Evolutionary conservation across 2,329 filamentous ascomycete genomes (phyloP), one percentile per base, ranked within the genome.

Genomic region (Aureobasidium pullulans): DNA sequence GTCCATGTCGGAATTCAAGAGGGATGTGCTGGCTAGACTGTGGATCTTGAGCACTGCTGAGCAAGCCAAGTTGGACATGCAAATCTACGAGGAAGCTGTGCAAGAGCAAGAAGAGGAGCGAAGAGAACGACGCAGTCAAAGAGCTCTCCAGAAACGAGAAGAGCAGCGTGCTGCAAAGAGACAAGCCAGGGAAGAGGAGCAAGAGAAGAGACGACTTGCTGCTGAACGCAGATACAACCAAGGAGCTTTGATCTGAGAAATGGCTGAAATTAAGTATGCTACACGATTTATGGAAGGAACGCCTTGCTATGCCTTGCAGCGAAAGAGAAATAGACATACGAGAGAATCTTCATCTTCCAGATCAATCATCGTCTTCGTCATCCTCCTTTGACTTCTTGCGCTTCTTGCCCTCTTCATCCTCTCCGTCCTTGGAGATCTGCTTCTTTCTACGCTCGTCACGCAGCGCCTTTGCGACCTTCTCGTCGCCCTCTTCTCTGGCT

Each of bases 401-500:
- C 28, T 47, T 48, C 29, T 53, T 42, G 11, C 71, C 69, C 23
- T 76, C 73, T 6, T 75, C 69, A 11, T 73, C 67, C 19, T 71
- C 70, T 32, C 71, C 67, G 40, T 73, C 70, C 19, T 65, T 64
- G 34, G 62, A 65, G 59, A 70, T 68, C 64, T 69, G 68, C 61
- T 73, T 73, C 56, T 75, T 69, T 36, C 71, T 70, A 28, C 79
- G 66, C 32, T 82, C 77, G 40, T 82, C 74, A 62, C 75, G 76
- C 62, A 84, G 66, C 6, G 78, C 81, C 62, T 81, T 73, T 2
- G 75, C 77, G 19, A 84, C 80, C 59, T 72, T 75, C 63, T 87
- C 81, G 66, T 87, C 61, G 11, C 67, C 64, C 15, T 66, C 66
- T n/a, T 71, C 83, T n/a, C 82, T 82, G 11, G 84, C 84, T 54